These are phyloP conservation scores for Lasiosphaeris hirsuta DNA, from an alignment of 495 filamentous ascomycete species.

Conservation along the genomic window DNA sequence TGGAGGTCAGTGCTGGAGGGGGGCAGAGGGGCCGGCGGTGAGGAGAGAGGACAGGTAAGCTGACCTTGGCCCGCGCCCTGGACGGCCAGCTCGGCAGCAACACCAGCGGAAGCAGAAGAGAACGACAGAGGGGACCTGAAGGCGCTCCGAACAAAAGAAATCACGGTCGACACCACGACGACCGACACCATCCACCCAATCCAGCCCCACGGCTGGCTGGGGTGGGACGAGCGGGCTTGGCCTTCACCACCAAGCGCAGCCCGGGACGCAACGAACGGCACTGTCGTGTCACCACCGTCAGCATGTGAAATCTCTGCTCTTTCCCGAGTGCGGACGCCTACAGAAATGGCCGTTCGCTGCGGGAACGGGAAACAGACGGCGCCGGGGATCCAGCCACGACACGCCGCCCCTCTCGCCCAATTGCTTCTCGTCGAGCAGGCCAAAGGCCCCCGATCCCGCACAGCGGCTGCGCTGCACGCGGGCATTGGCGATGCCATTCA, in stretches of 20 bases:
- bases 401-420: background rate
- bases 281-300: constrained; percentile 1
- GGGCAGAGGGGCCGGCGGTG: no score
- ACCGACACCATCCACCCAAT: constrained; percentile 30
- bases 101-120: background rate
- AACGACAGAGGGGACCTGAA: background rate
- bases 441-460: constrained; percentile 4
- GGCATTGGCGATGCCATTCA: constrained; percentile 53
- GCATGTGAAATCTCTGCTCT: no score
- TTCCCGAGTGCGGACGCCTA: no score
- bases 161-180: constrained; percentile 20
- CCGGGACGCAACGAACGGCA: constrained; percentile 24
- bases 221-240: constrained; percentile 22
- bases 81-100: no score
- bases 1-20: background rate
- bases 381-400: background rate
- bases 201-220: constrained; percentile 23
- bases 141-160: constrained; percentile 17
- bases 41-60: no score
- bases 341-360: constrained; percentile 18
- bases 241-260: constrained; percentile 33
- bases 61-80: no score
- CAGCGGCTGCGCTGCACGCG: constrained; percentile 22
- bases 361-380: background rate
- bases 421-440: constrained; percentile 17